phyloP scores from a whole-genome alignment of 2,329 filamentous ascomycete genomes.

The Calonectria hongkongensis region DNA sequence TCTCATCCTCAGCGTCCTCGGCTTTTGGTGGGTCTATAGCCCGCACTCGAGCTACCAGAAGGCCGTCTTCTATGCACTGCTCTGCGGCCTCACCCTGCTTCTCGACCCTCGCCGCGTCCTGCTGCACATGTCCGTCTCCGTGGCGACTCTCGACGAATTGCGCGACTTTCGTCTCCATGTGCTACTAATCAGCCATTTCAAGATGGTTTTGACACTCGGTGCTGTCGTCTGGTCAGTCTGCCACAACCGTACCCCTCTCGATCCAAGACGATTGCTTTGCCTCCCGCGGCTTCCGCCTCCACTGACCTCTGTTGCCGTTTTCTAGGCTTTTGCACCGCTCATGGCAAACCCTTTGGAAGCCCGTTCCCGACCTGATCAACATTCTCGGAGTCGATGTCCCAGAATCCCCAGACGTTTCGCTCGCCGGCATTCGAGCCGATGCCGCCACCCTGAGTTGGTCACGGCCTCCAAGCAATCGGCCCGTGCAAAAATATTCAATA shows the following conservation, averaged over 20 bases:
- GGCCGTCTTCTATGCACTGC: conserved; percentile 57
- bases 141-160: conserved; percentile 57
- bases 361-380: conserved; percentile 91
- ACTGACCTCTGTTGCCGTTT: conserved; percentile 41
- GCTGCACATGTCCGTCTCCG: conserved; percentile 57
- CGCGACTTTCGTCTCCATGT: conserved; percentile 67
- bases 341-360: conserved; percentile 91
- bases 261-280: conserved; percentile 13
- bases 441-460: conserved; percentile 95
- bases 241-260: conserved; percentile 25
- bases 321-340: conserved; percentile 88
- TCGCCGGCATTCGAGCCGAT: conserved; percentile 91
- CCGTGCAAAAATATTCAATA: conserved; percentile 91
- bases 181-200: conserved; percentile 69
- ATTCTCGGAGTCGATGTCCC: conserved; percentile 97
- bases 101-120: conserved; percentile 57
- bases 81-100: conserved; percentile 58
- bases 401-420: conserved; percentile 89
- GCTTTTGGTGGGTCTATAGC: conserved; percentile 62
- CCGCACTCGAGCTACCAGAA: conserved; percentile 58
- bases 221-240: conserved; percentile 71
- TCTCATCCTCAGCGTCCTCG: conserved; percentile 62
- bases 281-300: conserved; percentile 23
- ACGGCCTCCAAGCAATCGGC: conserved; percentile 77
- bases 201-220: conserved; percentile 72